phyloP scores from a whole-genome alignment of 2,329 filamentous ascomycete species.

The Fusarium acutatum region DNA sequence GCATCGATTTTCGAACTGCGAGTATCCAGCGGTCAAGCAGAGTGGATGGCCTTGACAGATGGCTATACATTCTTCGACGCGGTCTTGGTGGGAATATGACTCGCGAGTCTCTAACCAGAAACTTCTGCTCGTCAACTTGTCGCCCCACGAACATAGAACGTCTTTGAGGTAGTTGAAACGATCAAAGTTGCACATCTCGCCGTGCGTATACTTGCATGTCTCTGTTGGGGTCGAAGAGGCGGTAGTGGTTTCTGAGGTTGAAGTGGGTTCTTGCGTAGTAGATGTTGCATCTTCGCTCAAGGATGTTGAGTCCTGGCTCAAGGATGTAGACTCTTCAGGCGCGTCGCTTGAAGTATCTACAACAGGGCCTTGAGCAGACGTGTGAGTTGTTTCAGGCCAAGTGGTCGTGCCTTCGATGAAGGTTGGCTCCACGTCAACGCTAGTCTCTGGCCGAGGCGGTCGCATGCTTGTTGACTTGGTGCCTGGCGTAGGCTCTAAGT shows the following conservation, averaged over 20 bases:
- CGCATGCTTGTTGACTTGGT: not conserved
- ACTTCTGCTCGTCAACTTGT: not conserved
- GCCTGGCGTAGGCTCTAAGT: not conserved
- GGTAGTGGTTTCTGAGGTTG: not conserved
- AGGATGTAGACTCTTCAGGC: not conserved
- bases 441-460: not conserved
- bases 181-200: not conserved
- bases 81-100: not conserved
- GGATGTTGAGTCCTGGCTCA: not conserved
- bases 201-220: not conserved
- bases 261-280: not conserved
- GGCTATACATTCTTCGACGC: not conserved
- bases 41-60: not conserved
- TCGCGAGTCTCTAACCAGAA: not conserved
- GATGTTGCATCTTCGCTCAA: not conserved
- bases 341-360: not conserved
- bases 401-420: not conserved
- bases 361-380: not conserved
- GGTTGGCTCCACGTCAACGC: not conserved
- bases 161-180: not conserved
- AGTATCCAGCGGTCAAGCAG: not conserved
- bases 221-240: not conserved
- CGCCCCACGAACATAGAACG: not conserved
- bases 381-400: not conserved
- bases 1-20: not conserved